Conservation (phyloP, 2,329 filamentous ascomycete species). For the Cercospora sp. region DNA sequence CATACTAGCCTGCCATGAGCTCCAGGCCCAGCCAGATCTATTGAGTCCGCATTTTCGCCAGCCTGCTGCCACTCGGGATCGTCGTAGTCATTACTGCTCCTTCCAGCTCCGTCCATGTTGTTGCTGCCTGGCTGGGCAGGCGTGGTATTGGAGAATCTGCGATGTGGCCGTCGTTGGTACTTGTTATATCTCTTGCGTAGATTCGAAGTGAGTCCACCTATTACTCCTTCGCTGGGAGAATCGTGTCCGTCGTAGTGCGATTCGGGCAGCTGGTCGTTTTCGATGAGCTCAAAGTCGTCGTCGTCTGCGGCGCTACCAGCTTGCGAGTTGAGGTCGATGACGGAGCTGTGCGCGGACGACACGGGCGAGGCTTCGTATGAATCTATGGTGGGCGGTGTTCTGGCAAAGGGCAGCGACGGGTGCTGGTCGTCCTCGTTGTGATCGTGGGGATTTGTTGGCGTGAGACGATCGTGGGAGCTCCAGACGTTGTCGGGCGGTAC, state of each 20-base stretch:
- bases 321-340: constrained; percentile 15
- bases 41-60: constrained; percentile 52
- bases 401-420: neutral
- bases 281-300: constrained; percentile 26
- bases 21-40: constrained; percentile 64
- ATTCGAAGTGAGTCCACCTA: constrained; percentile 14
- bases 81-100: constrained; percentile 68
- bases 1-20: constrained; percentile 77
- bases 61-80: constrained; percentile 71
- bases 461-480: constrained; percentile 2
- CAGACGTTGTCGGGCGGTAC: constrained; percentile 5
- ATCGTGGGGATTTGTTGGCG: neutral
- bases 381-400: constrained; percentile 5
- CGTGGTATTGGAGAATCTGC: neutral
- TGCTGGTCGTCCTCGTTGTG: neutral
- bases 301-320: constrained; percentile 3
- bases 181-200: constrained; percentile 9
- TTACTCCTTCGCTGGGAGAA: constrained; percentile 13
- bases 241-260: constrained; percentile 21
- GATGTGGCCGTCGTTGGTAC: constrained; percentile 4
- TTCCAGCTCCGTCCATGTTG: constrained; percentile 34
- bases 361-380: constrained; percentile 3
- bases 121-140: constrained; percentile 17
- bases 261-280: constrained; percentile 17
- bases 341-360: constrained; percentile 19